Conservation (phyloP, 2,329 filamentous ascomycete species). For the Xylariaceae sp. region DNA sequence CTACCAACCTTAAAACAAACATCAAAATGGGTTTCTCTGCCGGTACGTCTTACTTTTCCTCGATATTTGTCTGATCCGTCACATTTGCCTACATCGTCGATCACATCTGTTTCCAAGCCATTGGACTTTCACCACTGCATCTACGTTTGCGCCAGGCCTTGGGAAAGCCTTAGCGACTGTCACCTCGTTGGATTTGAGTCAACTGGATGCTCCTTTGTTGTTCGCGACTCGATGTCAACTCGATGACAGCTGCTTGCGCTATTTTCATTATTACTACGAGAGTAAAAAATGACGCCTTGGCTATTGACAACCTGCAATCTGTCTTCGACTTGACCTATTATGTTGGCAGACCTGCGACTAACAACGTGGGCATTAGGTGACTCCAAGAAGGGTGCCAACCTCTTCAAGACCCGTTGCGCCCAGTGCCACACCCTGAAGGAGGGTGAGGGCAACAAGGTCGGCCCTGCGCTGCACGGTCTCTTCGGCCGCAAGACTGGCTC, state of each 20-base stretch:
- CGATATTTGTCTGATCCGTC: constrained; percentile 23
- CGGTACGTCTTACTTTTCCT: constrained; percentile 48
- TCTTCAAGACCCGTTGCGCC: constrained; percentile 99
- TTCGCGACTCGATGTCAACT: constrained; percentile 28
- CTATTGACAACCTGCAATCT: neutral
- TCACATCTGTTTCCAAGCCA: constrained; percentile 37
- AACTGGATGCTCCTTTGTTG: neutral
- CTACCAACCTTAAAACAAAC: constrained; percentile 33
- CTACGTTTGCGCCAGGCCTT: constrained; percentile 15
- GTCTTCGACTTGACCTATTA: neutral
- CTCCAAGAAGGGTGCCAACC: constrained; percentile 93
- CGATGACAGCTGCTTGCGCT: constrained; percentile 32
- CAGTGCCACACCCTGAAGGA: constrained; percentile 97
- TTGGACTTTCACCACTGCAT: constrained; percentile 29
- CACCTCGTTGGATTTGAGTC: constrained; percentile 3
- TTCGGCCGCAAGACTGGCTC: constrained; percentile 95
- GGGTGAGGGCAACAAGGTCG: constrained; percentile 95
- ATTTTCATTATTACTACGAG: constrained; percentile 34
- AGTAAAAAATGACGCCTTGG: neutral
- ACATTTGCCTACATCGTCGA: constrained; percentile 14
- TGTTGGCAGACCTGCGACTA: constrained; percentile 32
- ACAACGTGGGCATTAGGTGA: constrained; percentile 69
- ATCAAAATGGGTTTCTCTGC: constrained; percentile 53
- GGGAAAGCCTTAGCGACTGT: constrained; percentile 6
- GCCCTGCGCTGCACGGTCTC: constrained; percentile 94